These are phyloP conservation scores for Amauroascus niger DNA, from an alignment of 2,329 filamentous ascomycete genomes.

Conservation along the genomic window DNA sequence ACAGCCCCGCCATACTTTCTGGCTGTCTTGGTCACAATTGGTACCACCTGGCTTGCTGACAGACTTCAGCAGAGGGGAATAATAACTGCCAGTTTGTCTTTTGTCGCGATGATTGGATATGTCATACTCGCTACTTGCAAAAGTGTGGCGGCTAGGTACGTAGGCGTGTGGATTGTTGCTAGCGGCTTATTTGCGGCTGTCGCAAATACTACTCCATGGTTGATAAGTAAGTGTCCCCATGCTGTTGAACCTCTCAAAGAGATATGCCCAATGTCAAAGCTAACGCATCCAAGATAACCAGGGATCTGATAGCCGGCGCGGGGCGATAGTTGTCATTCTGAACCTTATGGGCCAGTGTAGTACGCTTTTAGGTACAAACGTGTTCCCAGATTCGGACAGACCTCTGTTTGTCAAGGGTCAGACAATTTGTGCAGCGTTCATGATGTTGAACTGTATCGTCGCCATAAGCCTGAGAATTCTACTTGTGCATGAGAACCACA, in stretches of 20 bases:
- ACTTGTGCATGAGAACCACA: slow-evolving; percentile 51
- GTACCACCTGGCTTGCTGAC: slow-evolving; percentile 56
- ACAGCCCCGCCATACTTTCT: slow-evolving; percentile 62
- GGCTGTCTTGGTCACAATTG: slow-evolving; percentile 54
- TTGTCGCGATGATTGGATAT: slow-evolving; percentile 54
- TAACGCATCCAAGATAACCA: slow-evolving; percentile 48
- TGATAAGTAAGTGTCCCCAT: slow-evolving; percentile 39
- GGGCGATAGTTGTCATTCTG: slow-evolving; percentile 55
- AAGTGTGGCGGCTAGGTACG: slow-evolving; percentile 43
- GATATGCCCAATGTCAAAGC: not conserved
- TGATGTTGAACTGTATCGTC: slow-evolving; percentile 49
- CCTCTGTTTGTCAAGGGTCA: slow-evolving; percentile 47
- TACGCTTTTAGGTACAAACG: slow-evolving; percentile 52
- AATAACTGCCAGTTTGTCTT: slow-evolving; percentile 48
- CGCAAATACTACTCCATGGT: slow-evolving; percentile 61
- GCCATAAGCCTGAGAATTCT: slow-evolving; percentile 46
- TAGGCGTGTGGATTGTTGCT: slow-evolving; percentile 47
- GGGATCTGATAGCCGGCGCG: slow-evolving; percentile 57
- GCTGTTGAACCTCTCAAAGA: not conserved
- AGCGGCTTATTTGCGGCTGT: slow-evolving; percentile 58
- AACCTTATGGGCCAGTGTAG: slow-evolving; percentile 59
- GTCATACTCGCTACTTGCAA: slow-evolving; percentile 48
- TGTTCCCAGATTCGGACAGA: slow-evolving; percentile 47
- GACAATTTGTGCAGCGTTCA: slow-evolving; percentile 52
- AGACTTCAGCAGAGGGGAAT: slow-evolving; percentile 53